Evolutionary conservation across 140 eudicot species (phyloP), one percentile per base, ranked within the genome.

Genomic region (Cichorium intybus): DNA sequence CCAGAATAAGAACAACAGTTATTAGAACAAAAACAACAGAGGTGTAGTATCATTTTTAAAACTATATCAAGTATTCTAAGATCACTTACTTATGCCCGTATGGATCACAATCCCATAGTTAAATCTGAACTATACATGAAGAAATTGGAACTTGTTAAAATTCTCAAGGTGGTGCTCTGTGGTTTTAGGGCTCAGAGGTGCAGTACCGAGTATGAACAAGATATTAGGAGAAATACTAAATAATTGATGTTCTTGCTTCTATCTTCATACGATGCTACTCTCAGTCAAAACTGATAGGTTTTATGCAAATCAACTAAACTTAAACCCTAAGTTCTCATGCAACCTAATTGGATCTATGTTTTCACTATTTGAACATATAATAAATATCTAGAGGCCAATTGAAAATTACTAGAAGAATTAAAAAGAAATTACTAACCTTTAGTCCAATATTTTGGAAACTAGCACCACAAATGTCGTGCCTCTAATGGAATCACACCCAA

Each of bases 31-130:
- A n/a, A n/a, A n/a, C n/a, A n/a, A n/a, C n/a, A n/a, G n/a, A n/a
- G n/a, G 54, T 78, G 75, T 61, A 97, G 97, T 37, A 43, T 86
- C 72, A 74, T 78, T 28, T 82, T 84, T 64, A 74, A 80, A 69
- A 94, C 97, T 64, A 81, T 86, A 84, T 80, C 85, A 45, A 86
- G 97, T 82, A 86, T 93, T 68, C 64, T 93, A 73, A 82, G 82
- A 68, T 84, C 90, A 16, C 73, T 75, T 51, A 70, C 62, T 60
- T 41, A 80, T 62, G 37, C 70, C 59, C 23, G 27, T 34, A 33
- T 49, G 11, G 70, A 52, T 41, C 58, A 26, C 7, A 66, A 77
- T 76, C 22, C 66, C 29, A 24, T 35, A 16, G 55, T 29, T 50
- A 31, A 65, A 46, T 15, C 75, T 37, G 63, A 67, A 29, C 60